Percentiles rank a stretch among this genome's conserved stretches.
Evolutionary conservation across 306 rosid genomes (phyloP).

Genomic region (Lathyrus sativus): DNA sequence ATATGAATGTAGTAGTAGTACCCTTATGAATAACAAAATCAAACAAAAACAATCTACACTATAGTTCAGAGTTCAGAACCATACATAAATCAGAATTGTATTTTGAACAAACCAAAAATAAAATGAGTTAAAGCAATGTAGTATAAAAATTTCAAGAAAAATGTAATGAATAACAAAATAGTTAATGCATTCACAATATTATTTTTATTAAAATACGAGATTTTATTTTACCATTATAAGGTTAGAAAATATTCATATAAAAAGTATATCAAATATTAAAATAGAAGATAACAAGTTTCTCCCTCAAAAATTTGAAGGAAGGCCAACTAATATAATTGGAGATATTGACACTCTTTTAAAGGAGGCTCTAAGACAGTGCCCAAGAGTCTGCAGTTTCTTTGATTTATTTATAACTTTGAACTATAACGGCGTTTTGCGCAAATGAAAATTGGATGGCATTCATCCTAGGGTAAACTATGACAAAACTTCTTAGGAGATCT

Average conservation of each 20-base stretch:
- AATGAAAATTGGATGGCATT: constrained; percentile 5
- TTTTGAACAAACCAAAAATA: neutral
- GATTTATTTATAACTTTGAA: neutral
- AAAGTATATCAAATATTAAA: too few relatives aligned
- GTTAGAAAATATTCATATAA: too few relatives aligned
- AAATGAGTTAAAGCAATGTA: neutral
- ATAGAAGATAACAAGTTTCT: too few relatives aligned
- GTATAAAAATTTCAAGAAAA: too few relatives aligned
- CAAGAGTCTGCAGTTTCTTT: neutral
- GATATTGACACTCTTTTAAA: too few relatives aligned
- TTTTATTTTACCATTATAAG: too few relatives aligned
- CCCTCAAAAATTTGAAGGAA: too few relatives aligned
- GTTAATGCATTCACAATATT: neutral
- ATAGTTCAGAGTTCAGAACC: neutral
- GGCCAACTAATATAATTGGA: too few relatives aligned
- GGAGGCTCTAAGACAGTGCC: too few relatives aligned
- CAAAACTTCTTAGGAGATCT: constrained; percentile 22
- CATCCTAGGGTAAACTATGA: constrained; percentile 33
- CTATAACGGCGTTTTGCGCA: neutral
- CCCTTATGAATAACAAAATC: constrained; percentile 39
- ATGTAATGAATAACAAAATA: neutral
- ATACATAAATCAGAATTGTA: too few relatives aligned
- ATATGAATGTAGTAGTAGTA: constrained; percentile 33
- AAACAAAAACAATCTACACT: neutral
- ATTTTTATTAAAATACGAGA: too few relatives aligned